These are phyloP conservation scores for Aspergillus tubingensis DNA, from an alignment of 2,329 filamentous ascomycete genomes.

Conservation along the genomic window DNA sequence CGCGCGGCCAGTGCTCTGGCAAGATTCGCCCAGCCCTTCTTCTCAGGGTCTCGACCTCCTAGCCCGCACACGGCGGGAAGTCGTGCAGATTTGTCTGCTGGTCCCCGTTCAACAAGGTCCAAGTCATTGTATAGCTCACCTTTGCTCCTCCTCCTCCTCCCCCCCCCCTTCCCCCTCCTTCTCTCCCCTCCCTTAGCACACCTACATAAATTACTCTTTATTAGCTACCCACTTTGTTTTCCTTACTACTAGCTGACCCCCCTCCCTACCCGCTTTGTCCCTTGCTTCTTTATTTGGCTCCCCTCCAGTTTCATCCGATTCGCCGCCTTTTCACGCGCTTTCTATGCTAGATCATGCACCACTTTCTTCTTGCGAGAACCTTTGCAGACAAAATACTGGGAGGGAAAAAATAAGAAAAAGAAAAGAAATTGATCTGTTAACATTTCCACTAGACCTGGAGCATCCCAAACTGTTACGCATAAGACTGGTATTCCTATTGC, in stretches of 20 bases:
- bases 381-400: neutral
- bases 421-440: conserved; percentile 16
- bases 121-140: conserved; percentile 42
- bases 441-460: conserved; percentile 43
- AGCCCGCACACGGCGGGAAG: conserved; percentile 50
- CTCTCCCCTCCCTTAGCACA: neutral
- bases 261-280: conserved; percentile 1
- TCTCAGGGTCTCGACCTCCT: conserved; percentile 56
- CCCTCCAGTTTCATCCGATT: neutral
- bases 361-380: neutral
- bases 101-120: conserved; percentile 37
- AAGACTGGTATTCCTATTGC: conserved; percentile 66
- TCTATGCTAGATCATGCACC: neutral
- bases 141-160: conserved; percentile 17
- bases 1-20: conserved; percentile 51
- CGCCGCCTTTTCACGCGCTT: neutral
- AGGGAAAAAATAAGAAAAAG: neutral
- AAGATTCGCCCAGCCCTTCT: conserved; percentile 57
- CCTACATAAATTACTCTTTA: too few species aligned
- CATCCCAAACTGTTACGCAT: conserved; percentile 60
- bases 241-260: neutral
- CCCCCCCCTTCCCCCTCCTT: conserved; percentile 13
- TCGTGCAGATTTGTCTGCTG: conserved; percentile 30
- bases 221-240: conserved; percentile 2
- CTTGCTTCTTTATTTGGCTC: conserved; percentile 2